Base-by-base conservation (phyloP, 129 eudicot genomes). In the Escallonia herrerae region DNA sequence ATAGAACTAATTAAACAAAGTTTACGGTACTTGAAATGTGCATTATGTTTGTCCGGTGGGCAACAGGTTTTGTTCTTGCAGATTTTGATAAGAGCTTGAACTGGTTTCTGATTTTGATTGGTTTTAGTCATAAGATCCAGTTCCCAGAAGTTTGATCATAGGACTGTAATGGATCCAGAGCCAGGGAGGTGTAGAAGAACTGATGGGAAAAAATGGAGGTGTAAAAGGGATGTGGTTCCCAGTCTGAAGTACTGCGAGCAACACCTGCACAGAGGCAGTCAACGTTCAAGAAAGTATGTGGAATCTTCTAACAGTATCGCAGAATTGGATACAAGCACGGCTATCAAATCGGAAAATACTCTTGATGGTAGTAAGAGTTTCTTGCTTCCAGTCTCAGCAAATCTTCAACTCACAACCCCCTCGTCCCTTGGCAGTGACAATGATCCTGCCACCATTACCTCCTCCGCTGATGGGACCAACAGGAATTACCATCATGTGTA, bases 201-300 rank as follows among this genome's bases (percentile, higher is more conserved):
- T 3, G 96, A 88, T 70, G 96, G 96, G 56, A 80, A 72, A 60
- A 80, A 77, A 57, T 88, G 96, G 96, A 72, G 96, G 75, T 88
- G 96, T 62, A 66, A 76, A 49, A 72, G 56, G 62, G 44, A 71
- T 39, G 91, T 77, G 39, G 64, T 84, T 65, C 82, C 83, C 11
- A 42, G 69, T 59, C 71, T 71, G 60, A 87, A 87, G 46, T 87
- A 88, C 74, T 88, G 96, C 54, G 83, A 84, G 72, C 67, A 78
- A 9, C 96, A 88, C 78, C 69, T 84, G 77, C 82, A 82, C 61
- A 70, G 95, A 64, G 94, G 94, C 44, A 71, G 80, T 62, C 33
- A 56, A 15, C 71, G 89, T 82, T 80, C 86, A 86, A 82, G 89
- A 86, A 86, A 82, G 86, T 86, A 60, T 46, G 86, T 82, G 94